phyloP scores from a whole-genome alignment of 345 rosid species.

The Melaleuca alternifolia region DNA sequence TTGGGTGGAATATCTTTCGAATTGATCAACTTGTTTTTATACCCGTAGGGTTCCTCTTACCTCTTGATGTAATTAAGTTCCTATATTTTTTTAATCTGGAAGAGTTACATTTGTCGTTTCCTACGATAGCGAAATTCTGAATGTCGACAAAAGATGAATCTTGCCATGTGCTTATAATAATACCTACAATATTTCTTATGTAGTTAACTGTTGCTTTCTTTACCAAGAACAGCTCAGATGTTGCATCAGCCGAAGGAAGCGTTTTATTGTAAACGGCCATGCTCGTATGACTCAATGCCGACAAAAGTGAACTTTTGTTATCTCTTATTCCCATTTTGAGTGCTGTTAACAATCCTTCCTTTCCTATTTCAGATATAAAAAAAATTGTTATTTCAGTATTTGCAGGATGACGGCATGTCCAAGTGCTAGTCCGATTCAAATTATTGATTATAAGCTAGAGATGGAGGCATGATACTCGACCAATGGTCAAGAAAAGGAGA shows the following conservation, averaged over 20 bases:
- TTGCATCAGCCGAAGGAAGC: not conserved
- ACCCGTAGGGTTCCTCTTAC: not conserved
- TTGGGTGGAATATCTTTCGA: not conserved
- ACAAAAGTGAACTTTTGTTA: not conserved
- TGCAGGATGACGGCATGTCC: not conserved
- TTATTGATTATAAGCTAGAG: not conserved
- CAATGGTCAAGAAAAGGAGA: not conserved
- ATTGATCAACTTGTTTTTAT: not conserved
- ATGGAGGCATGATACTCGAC: not conserved
- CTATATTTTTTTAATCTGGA: not conserved
- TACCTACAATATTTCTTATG: not conserved
- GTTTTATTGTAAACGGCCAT: not conserved
- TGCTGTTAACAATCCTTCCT: not conserved
- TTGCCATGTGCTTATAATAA: not conserved
- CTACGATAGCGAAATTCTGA: not conserved
- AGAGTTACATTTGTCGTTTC: not conserved
- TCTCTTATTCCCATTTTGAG: not conserved
- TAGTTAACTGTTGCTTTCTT: not conserved
- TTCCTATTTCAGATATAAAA: not conserved
- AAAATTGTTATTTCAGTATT: not conserved
- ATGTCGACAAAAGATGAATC: not conserved
- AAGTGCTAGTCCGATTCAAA: not conserved
- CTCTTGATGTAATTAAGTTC: not conserved
- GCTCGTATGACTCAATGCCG: not conserved
- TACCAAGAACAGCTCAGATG: not conserved